Conservation (phyloP, 305 asterid genomes). For the Withania somnifera region DNA sequence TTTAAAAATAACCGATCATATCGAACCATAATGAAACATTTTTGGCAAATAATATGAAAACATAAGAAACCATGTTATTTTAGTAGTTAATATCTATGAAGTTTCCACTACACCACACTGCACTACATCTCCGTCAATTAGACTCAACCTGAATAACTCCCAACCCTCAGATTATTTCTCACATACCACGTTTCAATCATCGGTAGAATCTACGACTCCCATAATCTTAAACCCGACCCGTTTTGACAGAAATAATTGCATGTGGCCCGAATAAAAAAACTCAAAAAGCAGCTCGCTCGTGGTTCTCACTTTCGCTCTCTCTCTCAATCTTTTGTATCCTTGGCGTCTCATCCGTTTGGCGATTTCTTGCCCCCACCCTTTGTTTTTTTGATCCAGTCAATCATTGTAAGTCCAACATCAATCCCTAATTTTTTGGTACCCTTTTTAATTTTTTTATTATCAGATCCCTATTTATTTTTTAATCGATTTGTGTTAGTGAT, state of each 20-base stretch:
- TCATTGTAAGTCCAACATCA: background rate
- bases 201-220: background rate
- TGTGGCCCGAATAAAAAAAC: background rate
- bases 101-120: background rate
- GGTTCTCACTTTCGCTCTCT: background rate
- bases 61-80: background rate
- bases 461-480: background rate
- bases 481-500: background rate
- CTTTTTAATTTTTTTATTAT: background rate
- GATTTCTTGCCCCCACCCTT: background rate
- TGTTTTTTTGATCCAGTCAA: background rate
- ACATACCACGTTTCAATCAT: background rate
- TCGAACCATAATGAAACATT: too few species aligned
- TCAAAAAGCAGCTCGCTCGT: background rate
- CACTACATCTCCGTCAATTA: constrained; percentile 1
- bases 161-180: background rate
- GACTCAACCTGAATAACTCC: background rate
- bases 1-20: too few species aligned
- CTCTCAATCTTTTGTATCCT: background rate
- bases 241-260: background rate
- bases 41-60: background rate
- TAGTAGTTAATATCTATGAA: background rate
- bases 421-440: background rate
- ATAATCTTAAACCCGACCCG: background rate
- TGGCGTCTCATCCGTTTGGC: background rate